Evolutionary conservation across 1,139 yeast genomes (phyloP), one percentile per base, ranked within the genome.

Genomic region (Geotrichum fermentans): DNA sequence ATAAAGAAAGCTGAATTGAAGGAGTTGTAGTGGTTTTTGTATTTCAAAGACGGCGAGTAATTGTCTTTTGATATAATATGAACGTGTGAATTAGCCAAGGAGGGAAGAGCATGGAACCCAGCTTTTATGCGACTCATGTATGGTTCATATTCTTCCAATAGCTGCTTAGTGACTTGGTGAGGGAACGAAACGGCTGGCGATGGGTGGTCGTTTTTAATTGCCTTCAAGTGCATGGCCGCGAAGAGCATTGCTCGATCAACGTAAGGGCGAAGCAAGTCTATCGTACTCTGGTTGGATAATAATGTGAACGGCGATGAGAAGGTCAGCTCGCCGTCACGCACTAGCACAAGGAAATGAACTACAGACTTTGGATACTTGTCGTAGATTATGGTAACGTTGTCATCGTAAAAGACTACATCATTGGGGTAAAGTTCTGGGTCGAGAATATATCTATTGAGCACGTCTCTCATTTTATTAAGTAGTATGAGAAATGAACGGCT

Each of bases 101-200:
- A 82, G 1, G 95, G 95, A 1, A 75, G 74, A 2, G 84, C 68
- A 64, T 86, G 95, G 20, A 85, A 74, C 0, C 95, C 94, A 2
- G 73, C 74, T 52, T 69, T 69, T n/a, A 85, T 68, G 0, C 61
- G 57, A 8, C 67, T 66, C 22, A 66, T 58, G 32, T 17, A 41
- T 21, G 44, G 44, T n/a, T 4, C 6, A 18, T 17, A 29, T 17
- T 40, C 43, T 2, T 16, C 5, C 38, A 5, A 4, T 16, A 17
- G 13, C 43, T 30, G 11, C 2, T 14, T 13, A 8, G 17, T 21
- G 43, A 70, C 68, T 13, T 58, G 32, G 30, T 16, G 22, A 3
- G 33, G 30, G 20, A 26, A 41, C 26, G 2, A 26, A 18, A 17
- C 30, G 8, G 11, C 32, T 35, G 33, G 17, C 26, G 16, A 5